These are phyloP conservation scores for Penicillium cinerascens DNA, from an alignment of 495 filamentous ascomycete genomes.

Conservation along the genomic window DNA sequence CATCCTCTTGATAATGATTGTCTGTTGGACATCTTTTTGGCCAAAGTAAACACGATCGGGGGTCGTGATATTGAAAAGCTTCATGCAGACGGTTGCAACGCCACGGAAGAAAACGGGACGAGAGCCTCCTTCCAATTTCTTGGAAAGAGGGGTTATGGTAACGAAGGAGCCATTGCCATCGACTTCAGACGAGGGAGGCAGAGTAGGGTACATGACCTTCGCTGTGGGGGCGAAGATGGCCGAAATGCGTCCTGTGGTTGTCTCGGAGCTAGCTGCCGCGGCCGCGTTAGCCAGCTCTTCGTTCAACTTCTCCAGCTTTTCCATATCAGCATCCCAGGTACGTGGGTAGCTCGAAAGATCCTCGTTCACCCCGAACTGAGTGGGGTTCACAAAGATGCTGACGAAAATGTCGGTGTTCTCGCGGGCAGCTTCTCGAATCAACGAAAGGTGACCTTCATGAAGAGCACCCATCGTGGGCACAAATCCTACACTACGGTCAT, in stretches of 20 bases:
- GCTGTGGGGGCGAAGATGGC: constrained; percentile 85
- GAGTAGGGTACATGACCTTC: constrained; percentile 77
- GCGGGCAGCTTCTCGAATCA: constrained; percentile 79
- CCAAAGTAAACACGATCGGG: constrained; percentile 93
- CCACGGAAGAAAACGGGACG: constrained; percentile 96
- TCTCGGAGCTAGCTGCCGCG: no score
- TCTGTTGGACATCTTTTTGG: constrained; percentile 97
- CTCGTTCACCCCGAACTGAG: constrained; percentile 89
- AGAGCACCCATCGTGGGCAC: constrained; percentile 98
- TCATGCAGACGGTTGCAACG: constrained; percentile 95
- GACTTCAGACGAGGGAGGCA: constrained; percentile 77
- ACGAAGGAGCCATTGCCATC: constrained; percentile 83
- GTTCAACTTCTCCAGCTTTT: constrained; percentile 64
- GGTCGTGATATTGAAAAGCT: constrained; percentile 88
- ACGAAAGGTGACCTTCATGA: constrained; percentile 82
- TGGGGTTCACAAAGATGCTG: constrained; percentile 91
- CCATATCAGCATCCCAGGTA: constrained; percentile 78
- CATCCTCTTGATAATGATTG: constrained; percentile 81
- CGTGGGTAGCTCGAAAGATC: constrained; percentile 84
- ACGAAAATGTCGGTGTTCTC: constrained; percentile 86
- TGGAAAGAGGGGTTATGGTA: constrained; percentile 79
- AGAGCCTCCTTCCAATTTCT: constrained; percentile 75
- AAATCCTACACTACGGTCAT: constrained; percentile 72
- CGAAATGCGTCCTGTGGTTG: constrained; percentile 59
- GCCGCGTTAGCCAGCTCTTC: constrained; percentile 52